Evolutionary conservation across 345 rosid species (phyloP), one percentile per base, ranked within the genome.

Genomic region (Sisymbrium altissimum): DNA sequence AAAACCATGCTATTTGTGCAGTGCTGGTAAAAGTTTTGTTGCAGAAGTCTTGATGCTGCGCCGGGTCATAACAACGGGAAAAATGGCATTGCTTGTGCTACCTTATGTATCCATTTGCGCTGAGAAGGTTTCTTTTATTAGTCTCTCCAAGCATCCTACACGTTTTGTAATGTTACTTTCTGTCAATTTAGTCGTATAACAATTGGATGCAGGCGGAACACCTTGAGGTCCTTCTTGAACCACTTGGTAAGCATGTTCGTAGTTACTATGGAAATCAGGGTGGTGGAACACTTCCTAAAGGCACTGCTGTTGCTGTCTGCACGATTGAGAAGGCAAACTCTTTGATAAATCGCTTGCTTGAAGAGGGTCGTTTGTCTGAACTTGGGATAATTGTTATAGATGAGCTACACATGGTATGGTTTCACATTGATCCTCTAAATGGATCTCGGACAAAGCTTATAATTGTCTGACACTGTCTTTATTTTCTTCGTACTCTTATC

Each of bases 11-110:
- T 64, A 18, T 78, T 35, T 66, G 50, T 23, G 63, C 81, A 94
- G 98, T 81, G 97, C 98, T 63, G 98, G 98, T 15, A 94, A 94
- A 87, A 94, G 98, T 83, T 91, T 94, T 84, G 98, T 94, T 29
- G 97, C 98, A 50, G 98, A 91, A 78, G 91, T 94, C 71, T 85
- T 94, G 87, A 91, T 94, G 98, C 83, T 94, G 76, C 90, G 93
- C 44, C 86, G 86, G 84, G 86, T 91, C 77, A 62, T 94, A 67
- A 85, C 87, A 74, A 88, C 89, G 36, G 90, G 93, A 70, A 94
- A 94, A 78, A 84, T 87, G 69, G 97, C 96, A 74, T 61, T 94
- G 38, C 97, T 94, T 70, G 97, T 94, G 54, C 96, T 94, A 80
- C 98, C 98, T 73, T 94, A 91, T 80, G 98, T 94, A 69, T 94